Base-by-base conservation (phyloP, 148 eudicot species). In the Nepenthes mirabilis region DNA sequence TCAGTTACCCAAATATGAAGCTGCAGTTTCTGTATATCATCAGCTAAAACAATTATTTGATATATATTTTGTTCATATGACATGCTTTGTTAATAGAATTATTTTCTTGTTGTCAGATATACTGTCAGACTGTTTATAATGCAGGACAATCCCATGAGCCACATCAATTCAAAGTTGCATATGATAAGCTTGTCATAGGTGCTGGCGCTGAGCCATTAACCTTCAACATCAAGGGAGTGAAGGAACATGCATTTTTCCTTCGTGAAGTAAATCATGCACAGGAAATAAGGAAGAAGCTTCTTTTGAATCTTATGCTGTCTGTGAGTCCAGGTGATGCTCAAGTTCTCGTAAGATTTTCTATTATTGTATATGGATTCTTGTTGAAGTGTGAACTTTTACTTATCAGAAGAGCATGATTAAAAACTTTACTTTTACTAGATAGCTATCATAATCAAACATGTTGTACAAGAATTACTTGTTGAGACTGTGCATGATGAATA, bases 151-250 rank as follows among this genome's bases (percentile, higher is more conserved):
- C 80, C 36, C 51, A 66, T 3, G 80, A 80, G 61, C 78, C 83
- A 36, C 83, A 87, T 66, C 70, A 68, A 56, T 90, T 90, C 60
- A 84, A 81, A 74, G 91, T 90, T 63, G 74, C 97, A 48, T 90
- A 87, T 65, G 97, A 90, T 77, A 90, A 90, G 83, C 95, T 90
- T 69, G 91, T 90, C 35, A 81, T 90, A 49, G 97, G 87, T 65
- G 72, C 81, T 33, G 97, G 97, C 75, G 75, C 97, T 51, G 97
- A 90, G 34, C 95, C 97, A 36, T 61, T 81, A 66, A 90, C 97
- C 36, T 90, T 90, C 62, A 88, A 88, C 33, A 83, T 90, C 56
- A 84, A 87, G 61, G 97, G 97, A 32, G 97, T 90, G 37, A 71
- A 79, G 55, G 97, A 90, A 67, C 80, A 90, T 61, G 95, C 97